Conservation (phyloP, 169 alveolate genomes). For the Theileria parva region DNA sequence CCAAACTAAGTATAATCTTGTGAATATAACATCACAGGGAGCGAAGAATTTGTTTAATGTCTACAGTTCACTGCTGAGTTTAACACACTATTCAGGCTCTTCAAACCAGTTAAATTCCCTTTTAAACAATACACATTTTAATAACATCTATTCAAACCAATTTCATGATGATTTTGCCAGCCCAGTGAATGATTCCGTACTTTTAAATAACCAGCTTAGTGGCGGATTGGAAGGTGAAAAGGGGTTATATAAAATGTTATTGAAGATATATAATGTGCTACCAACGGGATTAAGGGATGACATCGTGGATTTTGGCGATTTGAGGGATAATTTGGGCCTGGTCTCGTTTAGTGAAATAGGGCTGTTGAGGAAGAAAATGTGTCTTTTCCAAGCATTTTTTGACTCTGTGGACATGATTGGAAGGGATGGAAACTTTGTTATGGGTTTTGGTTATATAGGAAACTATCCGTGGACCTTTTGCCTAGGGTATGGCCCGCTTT, state of each 20-base stretch:
- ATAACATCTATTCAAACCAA: conserved; percentile 2
- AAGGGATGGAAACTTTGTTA: conserved; percentile 81
- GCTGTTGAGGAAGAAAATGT: conserved; percentile 57
- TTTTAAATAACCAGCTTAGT: not conserved
- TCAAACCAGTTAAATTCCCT: not conserved
- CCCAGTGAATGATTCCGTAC: not conserved
- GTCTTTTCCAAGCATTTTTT: conserved; percentile 63
- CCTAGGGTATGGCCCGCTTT: conserved; percentile 77
- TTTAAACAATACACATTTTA: not conserved
- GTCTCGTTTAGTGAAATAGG: conserved; percentile 54
- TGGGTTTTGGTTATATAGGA: conserved; percentile 84
- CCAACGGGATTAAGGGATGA: conserved; percentile 29
- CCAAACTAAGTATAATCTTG: conserved; percentile 62
- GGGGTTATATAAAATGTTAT: conserved; percentile 23
- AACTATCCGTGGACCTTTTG: conserved; percentile 61
- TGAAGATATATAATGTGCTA: conserved; percentile 23
- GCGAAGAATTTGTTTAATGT: conserved; percentile 55
- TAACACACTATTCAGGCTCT: conserved; percentile 30
- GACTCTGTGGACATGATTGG: conserved; percentile 82
- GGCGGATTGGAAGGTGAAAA: not conserved
- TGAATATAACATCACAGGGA: conserved; percentile 54
- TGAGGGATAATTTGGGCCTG: conserved; percentile 37
- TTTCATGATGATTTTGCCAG: not conserved
- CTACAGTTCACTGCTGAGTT: conserved; percentile 47
- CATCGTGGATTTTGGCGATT: conserved; percentile 45